phyloP scores from a whole-genome alignment of 306 rosid genomes.

The Inga leiocalycina region DNA sequence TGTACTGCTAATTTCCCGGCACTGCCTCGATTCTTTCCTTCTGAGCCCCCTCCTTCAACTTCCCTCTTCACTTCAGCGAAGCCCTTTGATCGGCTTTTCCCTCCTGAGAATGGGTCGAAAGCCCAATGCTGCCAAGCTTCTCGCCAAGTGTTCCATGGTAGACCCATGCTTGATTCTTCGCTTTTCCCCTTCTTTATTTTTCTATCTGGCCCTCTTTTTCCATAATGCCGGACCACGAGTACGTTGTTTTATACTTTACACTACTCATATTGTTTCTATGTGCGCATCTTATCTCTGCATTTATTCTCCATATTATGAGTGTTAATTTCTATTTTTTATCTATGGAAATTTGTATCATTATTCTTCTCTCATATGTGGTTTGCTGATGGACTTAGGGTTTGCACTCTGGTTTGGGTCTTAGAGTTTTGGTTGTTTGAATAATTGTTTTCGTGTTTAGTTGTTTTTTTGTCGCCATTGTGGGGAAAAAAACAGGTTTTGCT shows the following conservation, averaged over 20 bases:
- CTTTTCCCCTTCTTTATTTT: neutral
- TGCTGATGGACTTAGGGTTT: conserved; percentile 7
- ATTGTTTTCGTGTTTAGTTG: neutral
- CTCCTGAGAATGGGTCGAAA: conserved; percentile 40
- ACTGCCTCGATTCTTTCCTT: too few species aligned
- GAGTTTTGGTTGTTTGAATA: neutral
- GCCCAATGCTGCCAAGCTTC: conserved; percentile 20
- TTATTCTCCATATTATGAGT: neutral
- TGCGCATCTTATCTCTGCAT: neutral
- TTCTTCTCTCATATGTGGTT: neutral
- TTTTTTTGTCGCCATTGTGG: neutral
- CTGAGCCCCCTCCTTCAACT: neutral
- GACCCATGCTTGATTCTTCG: neutral
- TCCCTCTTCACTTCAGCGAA: neutral
- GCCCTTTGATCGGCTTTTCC: neutral
- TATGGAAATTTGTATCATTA: too few species aligned
- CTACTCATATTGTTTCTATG: neutral
- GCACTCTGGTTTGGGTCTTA: conserved; percentile 15
- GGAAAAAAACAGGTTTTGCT: neutral
- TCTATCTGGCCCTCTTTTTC: neutral
- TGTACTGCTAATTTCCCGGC: too few species aligned
- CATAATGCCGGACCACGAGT: neutral
- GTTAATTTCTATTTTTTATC: neutral
- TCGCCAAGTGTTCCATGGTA: conserved; percentile 8
- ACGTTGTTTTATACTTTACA: neutral